These are phyloP conservation scores for Entonaema liquescens DNA, from an alignment of 495 filamentous ascomycete genomes.

Conservation along the genomic window DNA sequence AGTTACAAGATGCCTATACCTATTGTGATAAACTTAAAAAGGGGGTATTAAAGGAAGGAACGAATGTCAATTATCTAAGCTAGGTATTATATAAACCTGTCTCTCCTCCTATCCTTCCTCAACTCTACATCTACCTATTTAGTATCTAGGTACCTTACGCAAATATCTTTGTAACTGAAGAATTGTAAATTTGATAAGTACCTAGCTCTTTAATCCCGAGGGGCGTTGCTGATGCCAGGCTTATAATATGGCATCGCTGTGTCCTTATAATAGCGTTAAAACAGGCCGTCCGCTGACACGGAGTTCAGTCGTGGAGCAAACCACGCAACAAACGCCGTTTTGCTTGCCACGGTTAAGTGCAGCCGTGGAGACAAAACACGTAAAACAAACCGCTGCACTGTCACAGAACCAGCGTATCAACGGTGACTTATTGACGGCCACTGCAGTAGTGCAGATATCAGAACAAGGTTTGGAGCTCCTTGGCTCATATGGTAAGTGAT, in stretches of 20 bases:
- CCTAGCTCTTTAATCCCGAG: neutral
- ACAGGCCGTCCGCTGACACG: conserved; percentile 28
- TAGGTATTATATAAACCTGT: too few relatives aligned
- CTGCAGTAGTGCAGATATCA: neutral
- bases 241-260: conserved; percentile 24
- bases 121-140: neutral
- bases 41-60: neutral
- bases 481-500: neutral
- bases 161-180: neutral
- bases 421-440: conserved; percentile 4
- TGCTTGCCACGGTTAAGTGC: conserved; percentile 25
- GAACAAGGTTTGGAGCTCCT: neutral
- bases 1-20: too few relatives aligned
- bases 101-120: neutral
- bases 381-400: conserved; percentile 29
- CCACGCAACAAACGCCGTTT: conserved; percentile 31
- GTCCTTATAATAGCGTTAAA: conserved; percentile 31
- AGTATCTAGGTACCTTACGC: too few relatives aligned
- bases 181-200: neutral
- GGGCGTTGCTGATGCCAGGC: conserved; percentile 9
- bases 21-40: too few relatives aligned
- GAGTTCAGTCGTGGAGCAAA: conserved; percentile 28
- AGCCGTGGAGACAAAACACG: conserved; percentile 36
- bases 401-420: conserved; percentile 33
- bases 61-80: neutral